Evolutionary conservation across 164 flowering plant species (phyloP).

Genomic region (Chloranthus sessilifolius): DNA sequence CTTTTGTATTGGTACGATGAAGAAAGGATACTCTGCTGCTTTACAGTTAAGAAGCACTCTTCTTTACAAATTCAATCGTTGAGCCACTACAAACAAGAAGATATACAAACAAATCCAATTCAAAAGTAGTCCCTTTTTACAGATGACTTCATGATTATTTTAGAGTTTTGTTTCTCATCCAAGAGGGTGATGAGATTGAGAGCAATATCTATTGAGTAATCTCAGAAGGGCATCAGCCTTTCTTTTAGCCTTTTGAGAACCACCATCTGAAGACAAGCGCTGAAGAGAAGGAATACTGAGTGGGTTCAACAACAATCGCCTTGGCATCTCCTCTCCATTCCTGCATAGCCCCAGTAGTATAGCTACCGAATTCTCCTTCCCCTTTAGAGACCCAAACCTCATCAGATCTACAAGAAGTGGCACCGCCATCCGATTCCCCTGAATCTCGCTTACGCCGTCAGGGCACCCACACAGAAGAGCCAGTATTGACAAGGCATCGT

Average conservation of each 20-base stretch:
- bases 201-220: slow-evolving; percentile 56
- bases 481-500: slow-evolving; percentile 53
- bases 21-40: too few species aligned
- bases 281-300: slow-evolving; percentile 55
- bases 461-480: slow-evolving; percentile 38
- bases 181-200: slow-evolving; percentile 34
- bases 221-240: slow-evolving; percentile 68
- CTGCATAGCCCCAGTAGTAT: slow-evolving; percentile 61
- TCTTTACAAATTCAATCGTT: too few species aligned
- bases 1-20: too few species aligned
- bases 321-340: slow-evolving; percentile 56
- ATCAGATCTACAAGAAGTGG: slow-evolving; percentile 51
- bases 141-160: slow-evolving; percentile 5
- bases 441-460: slow-evolving; percentile 51
- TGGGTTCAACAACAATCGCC: slow-evolving; percentile 47
- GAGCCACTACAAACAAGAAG: too few species aligned
- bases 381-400: slow-evolving; percentile 62
- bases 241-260: slow-evolving; percentile 53
- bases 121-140: too few species aligned
- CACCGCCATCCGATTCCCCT: slow-evolving; percentile 34
- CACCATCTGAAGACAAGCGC: slow-evolving; percentile 48
- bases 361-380: slow-evolving; percentile 63
- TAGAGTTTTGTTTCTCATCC: slow-evolving; percentile 21
- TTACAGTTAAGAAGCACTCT: too few species aligned
- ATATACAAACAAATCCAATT: too few species aligned